phyloP scores from a whole-genome alignment of 176 grass and related monocot species.

The Oryza meridionalis region DNA sequence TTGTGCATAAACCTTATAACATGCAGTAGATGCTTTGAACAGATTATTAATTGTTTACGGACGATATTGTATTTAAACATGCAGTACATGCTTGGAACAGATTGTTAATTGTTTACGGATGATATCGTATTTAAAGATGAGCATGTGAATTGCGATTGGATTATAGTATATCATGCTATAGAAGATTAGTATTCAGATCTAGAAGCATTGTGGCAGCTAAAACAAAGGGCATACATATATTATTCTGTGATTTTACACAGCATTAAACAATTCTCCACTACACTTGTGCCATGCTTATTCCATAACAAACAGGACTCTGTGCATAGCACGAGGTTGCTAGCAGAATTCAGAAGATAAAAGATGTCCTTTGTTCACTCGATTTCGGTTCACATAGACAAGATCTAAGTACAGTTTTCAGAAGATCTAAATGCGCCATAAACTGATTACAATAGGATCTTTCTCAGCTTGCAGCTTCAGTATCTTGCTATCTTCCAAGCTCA shows the following conservation, averaged over 20 bases:
- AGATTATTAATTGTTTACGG: no score
- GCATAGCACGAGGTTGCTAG: neutral
- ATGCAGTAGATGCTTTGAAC: no score
- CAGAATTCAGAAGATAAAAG: neutral
- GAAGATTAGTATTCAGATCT: neutral
- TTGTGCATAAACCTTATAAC: no score
- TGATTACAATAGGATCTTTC: neutral
- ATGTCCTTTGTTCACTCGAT: neutral
- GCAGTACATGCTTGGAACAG: no score
- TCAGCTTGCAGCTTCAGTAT: conserved; percentile 12
- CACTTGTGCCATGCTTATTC: no score
- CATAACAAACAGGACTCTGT: neutral
- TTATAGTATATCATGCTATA: neutral
- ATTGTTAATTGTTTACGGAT: neutral
- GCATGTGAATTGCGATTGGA: neutral
- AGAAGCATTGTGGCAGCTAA: neutral
- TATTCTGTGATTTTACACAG: neutral
- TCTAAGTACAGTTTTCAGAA: neutral
- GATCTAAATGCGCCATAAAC: neutral
- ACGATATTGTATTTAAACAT: no score
- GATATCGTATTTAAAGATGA: neutral
- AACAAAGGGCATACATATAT: neutral
- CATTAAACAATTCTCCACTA: neutral
- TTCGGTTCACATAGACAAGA: neutral
- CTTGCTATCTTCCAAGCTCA: neutral